phyloP scores from a whole-genome alignment of 1,139 yeast genomes.

The Insectozyma bohioensis region DNA sequence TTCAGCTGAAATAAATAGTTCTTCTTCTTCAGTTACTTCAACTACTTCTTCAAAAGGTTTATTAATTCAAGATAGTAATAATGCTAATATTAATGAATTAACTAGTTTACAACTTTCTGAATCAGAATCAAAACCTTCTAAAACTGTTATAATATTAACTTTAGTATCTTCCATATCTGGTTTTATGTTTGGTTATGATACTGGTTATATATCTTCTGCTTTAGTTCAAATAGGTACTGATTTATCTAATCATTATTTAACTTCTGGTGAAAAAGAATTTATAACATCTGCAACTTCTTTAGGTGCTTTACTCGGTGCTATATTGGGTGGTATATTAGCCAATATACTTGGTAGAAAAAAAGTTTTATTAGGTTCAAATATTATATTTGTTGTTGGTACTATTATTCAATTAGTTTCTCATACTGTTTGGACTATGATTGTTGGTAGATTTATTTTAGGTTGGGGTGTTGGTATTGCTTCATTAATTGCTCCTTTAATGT shows the following conservation, averaged over 20 bases:
- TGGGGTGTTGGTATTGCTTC: constrained; percentile 96
- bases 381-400: constrained; percentile 80
- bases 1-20: constrained; percentile 8
- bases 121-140: constrained; percentile 49
- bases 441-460: constrained; percentile 89
- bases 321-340: constrained; percentile 76
- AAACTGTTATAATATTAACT: constrained; percentile 67
- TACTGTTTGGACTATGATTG: constrained; percentile 87
- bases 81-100: constrained; percentile 6
- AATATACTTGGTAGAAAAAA: constrained; percentile 81
- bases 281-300: constrained; percentile 95
- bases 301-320: constrained; percentile 82
- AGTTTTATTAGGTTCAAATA: constrained; percentile 75
- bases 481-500: constrained; percentile 84
- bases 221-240: constrained; percentile 81
- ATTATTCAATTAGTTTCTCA: constrained; percentile 77
- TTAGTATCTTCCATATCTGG: constrained; percentile 88
- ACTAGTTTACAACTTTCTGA: constrained; percentile 15
- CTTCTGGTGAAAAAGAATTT: constrained; percentile 79
- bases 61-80: constrained; percentile 3
- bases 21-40: constrained; percentile 10
- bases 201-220: constrained; percentile 93
- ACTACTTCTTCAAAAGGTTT: constrained; percentile 12
- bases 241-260: constrained; percentile 49
- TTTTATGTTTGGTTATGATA: constrained; percentile 94